Base-by-base conservation (phyloP, 2,329 filamentous ascomycete genomes). In the Clarireedia monteithiana region DNA sequence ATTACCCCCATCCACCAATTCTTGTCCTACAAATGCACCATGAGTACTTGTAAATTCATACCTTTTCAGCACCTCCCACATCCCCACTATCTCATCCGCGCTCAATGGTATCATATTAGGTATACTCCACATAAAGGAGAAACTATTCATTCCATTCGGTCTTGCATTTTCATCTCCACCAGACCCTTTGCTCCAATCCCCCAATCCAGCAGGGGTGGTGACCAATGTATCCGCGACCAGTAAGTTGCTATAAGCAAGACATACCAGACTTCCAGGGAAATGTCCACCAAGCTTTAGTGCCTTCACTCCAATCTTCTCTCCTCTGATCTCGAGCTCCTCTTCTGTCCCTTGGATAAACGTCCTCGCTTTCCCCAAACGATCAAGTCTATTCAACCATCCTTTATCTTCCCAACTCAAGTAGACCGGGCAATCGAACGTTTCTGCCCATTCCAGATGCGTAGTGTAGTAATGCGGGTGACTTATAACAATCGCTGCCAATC, bases 391-490 rank as follows among this genome's bases (percentile, higher is more conserved):
- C 10, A 84, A 68, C 89, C 89, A 94, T 61, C 73, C 65, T 54
- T 71, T 69, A 69, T 95, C 89, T 57, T 87, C 84, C 5, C 70
- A 69, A 0, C 84, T 76, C 1, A 89, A 66, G 64, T 88, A 91
- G 0, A 94, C 82, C 0, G 83, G 83, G 63, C 88, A 91, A 4
- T 71, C 62, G 62, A 94, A 92, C 0, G 77, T 76, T 46, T 74
- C 67, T 0, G 86, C 84, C 89, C 89, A 95, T 62, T 86, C 81
- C 0, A 88, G 70, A 68, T 90, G 85, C 3, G 88, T 87, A 14
- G 83, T 84, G 71, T 89, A 94, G 71, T 88, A 95, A 68, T 95
- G 89, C 52, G 89, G 89, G 70, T 95, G 88, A 10, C 80, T 84
- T 60, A 91, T 89, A 62, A 83, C 83, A 47, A 94, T 91, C 0